Conservation (phyloP, 768 basidiomycete species). For the Tylopilus vinaceipallidus region DNA sequence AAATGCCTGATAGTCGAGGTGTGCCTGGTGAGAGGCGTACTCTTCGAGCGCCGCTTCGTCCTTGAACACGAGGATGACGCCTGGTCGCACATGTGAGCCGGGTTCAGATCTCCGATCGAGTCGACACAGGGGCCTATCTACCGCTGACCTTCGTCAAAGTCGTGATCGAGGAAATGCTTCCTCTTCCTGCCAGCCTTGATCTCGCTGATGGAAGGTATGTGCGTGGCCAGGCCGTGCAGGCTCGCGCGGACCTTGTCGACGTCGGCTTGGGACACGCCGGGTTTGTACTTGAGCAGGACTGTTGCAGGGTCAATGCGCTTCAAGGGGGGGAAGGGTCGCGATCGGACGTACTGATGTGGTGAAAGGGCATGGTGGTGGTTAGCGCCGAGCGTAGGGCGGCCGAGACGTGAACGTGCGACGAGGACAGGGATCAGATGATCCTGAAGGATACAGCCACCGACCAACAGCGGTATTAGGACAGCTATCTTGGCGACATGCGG, state of each 20-base stretch:
- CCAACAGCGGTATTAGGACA: no score
- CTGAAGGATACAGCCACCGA: no score
- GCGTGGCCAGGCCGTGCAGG: conserved; percentile 9
- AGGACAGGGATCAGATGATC: background rate
- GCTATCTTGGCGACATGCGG: no score
- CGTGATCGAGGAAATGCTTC: conserved; percentile 19
- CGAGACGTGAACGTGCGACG: background rate
- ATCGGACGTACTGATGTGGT: conserved; percentile 28
- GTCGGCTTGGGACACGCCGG: conserved; percentile 7
- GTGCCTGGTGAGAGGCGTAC: conserved; percentile 16
- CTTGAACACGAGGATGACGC: conserved; percentile 24
- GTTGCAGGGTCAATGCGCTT: no score
- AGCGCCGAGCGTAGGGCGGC: no score
- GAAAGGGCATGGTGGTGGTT: conserved; percentile 15
- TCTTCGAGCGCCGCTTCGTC: conserved; percentile 10
- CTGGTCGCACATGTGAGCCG: no score
- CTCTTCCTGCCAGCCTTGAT: conserved; percentile 14
- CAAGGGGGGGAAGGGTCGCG: no score
- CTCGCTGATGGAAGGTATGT: conserved; percentile 19
- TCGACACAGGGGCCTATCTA: no score
- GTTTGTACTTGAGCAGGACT: conserved; percentile 27
- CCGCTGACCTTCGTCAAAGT: conserved; percentile 23
- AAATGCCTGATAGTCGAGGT: conserved; percentile 6
- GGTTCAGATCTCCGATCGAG: no score
- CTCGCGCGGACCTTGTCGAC: background rate